Evolutionary conservation across 352 stramenopile genomes (phyloP), one percentile per base, ranked within the genome.

Genomic region (Phytopythium sindhum): DNA sequence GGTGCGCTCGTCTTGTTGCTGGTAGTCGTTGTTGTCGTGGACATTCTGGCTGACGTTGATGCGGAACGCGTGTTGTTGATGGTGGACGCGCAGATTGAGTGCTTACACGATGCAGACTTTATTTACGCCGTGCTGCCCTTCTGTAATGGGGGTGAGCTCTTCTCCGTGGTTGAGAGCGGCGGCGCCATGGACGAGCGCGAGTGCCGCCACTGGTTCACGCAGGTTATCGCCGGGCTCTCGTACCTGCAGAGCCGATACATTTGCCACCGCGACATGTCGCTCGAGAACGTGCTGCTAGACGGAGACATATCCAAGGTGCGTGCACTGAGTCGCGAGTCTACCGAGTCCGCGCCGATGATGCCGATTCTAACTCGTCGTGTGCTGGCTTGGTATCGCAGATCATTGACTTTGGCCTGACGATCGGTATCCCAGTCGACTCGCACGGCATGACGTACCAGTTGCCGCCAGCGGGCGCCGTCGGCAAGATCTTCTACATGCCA

Each of bases 401-500:
- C 58, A 93, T 93, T 59, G 86, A 95, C 70, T 95, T 95, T 72
- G 86, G 86, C 29, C 64, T 95, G 9, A 81, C 83, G 41, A 93
- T 95, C 67, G 85, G 86, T 26, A 93, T 95, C 66, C 86, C 86
- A 6, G 84, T 95, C 15, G 86, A 95, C 65, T 65, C 86, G 24
- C 79, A 88, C 31, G 86, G 86, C 56, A 95, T 95, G 86, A 95
- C 86, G 53, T 95, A 95, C 73, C 89, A 84, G 39, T 58, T 95
- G 37, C 85, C 85, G 33, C 86, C 84, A 21, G 81, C 86, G 39
- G 86, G 85, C 29, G 85, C 84, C 21, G 86, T 95, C 64, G 86
- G 86, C 63, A 95, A 95, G 75, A 93, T 93, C 63, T 95, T 95
- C 68, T 95, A 95, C 80, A 95, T 95, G 86, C 84, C 86, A 0